Evolutionary conservation across 257 asterid genomes (phyloP).

Genomic region (Avicennia marina): DNA sequence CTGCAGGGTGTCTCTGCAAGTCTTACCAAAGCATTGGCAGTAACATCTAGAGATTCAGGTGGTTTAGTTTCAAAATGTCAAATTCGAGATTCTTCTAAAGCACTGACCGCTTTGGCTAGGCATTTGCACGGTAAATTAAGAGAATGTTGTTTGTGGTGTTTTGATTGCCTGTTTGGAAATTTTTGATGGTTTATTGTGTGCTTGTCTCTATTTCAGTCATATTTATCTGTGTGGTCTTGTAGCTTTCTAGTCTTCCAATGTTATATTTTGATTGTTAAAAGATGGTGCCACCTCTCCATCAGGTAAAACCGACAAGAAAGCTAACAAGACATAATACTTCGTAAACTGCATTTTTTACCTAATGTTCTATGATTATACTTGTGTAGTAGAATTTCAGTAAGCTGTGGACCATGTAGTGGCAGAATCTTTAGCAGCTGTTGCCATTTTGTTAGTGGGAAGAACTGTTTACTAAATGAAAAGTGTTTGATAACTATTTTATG

Average conservation of each 20-base stretch:
- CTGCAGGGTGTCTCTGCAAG: conserved; percentile 51
- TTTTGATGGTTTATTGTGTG: neutral
- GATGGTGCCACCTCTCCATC: neutral
- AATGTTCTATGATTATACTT: neutral
- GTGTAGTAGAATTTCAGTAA: conserved; percentile 6
- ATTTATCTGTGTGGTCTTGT: neutral
- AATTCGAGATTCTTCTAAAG: conserved; percentile 31
- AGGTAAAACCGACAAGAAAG: neutral
- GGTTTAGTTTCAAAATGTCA: conserved; percentile 36
- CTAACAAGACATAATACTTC: neutral
- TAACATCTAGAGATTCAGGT: conserved; percentile 30
- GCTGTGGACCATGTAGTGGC: neutral
- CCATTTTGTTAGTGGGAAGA: neutral
- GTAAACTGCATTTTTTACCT: too few species aligned
- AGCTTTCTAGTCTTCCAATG: neutral
- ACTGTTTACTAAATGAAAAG: conserved; percentile 3
- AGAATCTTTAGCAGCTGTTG: neutral
- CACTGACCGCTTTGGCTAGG: conserved; percentile 30
- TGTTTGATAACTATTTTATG: conserved; percentile 9
- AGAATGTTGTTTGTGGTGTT: neutral
- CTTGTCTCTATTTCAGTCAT: neutral
- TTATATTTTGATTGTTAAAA: conserved; percentile 11
- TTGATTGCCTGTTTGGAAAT: neutral
- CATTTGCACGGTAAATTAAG: conserved; percentile 49
- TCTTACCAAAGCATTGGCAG: conserved; percentile 36